Conservation (phyloP, 257 asterid species). For the Solanum virginianum region DNA sequence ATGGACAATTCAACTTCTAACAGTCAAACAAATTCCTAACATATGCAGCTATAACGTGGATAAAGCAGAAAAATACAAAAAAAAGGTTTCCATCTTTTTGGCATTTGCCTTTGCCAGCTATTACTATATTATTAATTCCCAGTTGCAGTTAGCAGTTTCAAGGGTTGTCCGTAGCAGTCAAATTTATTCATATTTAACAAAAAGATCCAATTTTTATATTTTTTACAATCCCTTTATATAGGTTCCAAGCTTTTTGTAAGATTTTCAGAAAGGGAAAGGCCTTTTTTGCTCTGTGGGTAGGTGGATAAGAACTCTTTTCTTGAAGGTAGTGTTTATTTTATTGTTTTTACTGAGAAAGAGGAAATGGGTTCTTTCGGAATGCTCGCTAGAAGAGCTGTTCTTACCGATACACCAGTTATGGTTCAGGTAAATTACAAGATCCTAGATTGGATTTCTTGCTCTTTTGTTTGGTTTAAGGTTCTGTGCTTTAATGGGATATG, state of each 20-base stretch:
- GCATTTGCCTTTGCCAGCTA: background rate
- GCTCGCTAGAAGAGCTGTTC: slow-evolving; percentile 79
- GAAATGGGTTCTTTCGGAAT: slow-evolving; percentile 70
- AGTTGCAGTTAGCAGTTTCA: background rate
- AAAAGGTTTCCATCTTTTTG: background rate
- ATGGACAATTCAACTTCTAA: background rate
- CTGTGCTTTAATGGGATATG: background rate
- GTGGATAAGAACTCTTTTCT: background rate
- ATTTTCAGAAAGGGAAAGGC: background rate
- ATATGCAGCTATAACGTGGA: background rate
- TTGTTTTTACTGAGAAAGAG: background rate
- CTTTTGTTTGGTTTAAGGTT: background rate
- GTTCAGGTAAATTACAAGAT: slow-evolving; percentile 47
- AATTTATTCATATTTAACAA: background rate
- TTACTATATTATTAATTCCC: background rate
- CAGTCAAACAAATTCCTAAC: background rate
- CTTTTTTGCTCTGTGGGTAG: background rate
- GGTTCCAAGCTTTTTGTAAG: background rate
- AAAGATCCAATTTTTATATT: background rate
- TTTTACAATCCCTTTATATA: background rate
- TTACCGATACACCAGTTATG: slow-evolving; percentile 84
- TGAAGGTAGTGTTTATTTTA: background rate
- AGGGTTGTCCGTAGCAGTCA: background rate
- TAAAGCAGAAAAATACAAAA: background rate
- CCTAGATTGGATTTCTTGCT: slow-evolving; percentile 8